phyloP scores from a whole-genome alignment of 331 rosid genomes.

The Pyracantha coccinea region DNA sequence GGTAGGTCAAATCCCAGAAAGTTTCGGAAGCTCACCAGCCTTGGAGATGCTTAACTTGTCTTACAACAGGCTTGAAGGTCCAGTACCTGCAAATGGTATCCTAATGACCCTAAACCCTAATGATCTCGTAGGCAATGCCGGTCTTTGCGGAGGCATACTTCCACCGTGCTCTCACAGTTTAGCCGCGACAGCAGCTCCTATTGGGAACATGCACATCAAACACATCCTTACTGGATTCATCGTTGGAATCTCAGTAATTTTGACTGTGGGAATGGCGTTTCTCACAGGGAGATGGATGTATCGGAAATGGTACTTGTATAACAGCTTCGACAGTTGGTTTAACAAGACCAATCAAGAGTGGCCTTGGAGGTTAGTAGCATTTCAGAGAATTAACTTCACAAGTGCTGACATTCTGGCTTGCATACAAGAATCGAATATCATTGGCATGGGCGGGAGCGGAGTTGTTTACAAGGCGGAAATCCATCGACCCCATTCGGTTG shows the following conservation, averaged over 20 bases:
- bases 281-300: conserved; percentile 46
- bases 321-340: conserved; percentile 52
- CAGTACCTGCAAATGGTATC: conserved; percentile 69
- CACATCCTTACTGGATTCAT: conserved; percentile 48
- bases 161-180: conserved; percentile 55
- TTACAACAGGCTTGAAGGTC: conserved; percentile 77
- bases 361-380: conserved; percentile 90
- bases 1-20: conserved; percentile 55
- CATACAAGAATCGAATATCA: conserved; percentile 65
- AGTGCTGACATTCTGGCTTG: conserved; percentile 61
- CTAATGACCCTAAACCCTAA: conserved; percentile 49
- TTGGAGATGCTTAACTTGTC: conserved; percentile 78
- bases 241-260: conserved; percentile 41
- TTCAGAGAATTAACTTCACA: conserved; percentile 77
- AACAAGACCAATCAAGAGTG: conserved; percentile 49
- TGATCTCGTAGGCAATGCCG: conserved; percentile 61
- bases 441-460: conserved; percentile 82
- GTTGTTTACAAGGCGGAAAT: conserved; percentile 85
- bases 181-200: conserved; percentile 6
- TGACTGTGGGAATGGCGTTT: conserved; percentile 32
- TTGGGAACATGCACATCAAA: conserved; percentile 27
- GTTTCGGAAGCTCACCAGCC: conserved; percentile 66
- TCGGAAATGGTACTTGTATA: conserved; percentile 48
- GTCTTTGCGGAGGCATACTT: conserved; percentile 77
- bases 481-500: conserved; percentile 46